Evolutionary conservation across 192 early-diverging fungal species (phyloP), one percentile per base, ranked within the genome.

Genomic region (Podila verticillata): DNA sequence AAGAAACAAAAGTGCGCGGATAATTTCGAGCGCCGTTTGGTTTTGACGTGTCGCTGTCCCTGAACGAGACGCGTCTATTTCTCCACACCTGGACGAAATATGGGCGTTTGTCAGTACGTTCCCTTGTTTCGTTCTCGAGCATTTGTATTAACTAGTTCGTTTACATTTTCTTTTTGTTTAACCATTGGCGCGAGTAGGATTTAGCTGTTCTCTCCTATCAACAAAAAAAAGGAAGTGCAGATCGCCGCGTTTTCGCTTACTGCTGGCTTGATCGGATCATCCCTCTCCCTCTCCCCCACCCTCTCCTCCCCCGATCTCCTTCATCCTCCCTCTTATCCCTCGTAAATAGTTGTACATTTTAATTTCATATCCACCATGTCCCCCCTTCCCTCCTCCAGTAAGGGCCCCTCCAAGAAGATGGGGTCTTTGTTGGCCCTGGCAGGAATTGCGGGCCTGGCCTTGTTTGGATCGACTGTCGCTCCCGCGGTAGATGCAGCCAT

Each of bases 401-500:
- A 29, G 6, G 22, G 28, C 56, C n/a, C 28, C 28, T 57, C 56
- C 56, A 22, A 28, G 24, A 72, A 48, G 35, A 34, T 72, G 59
- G 59, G 69, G 7, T 79, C 75, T 7, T 44, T 79, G 69, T 29
- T 79, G 59, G 75, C 75, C 24, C 28, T 72, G 26, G 75, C 69
- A 17, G 69, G 75, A 48, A 48, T 79, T 29, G 75, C 69, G 29
- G 54, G 69, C 58, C 49, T 79, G 59, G 75, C 75, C 20, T 17
- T 72, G 5, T 31, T 79, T 48, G 65, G 75, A 24, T 39, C 69
- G 13, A 48, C 75, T 26, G 7, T 72, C 9, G 69, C 75, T n/a
- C 75, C 74, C 28, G 57, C 69, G 31, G 75, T 65, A 7, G 69
- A 72, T 64, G 75, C 75, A n/a, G 75, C 75, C 22, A 61, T 72